Base-by-base conservation (phyloP, 495 filamentous ascomycete genomes). In the Penicillium lividum region DNA sequence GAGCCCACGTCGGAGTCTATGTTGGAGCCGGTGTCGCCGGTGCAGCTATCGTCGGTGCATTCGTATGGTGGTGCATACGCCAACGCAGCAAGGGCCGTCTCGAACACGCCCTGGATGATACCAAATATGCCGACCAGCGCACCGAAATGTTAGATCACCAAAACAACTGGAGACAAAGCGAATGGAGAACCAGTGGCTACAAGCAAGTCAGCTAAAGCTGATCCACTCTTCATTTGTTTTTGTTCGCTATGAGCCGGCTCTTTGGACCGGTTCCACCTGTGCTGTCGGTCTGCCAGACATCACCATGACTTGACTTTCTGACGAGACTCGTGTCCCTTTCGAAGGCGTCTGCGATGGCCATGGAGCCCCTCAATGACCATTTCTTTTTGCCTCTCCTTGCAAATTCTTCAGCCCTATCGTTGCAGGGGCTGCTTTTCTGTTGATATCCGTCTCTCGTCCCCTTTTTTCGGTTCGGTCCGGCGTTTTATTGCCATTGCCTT, bases 31-130 rank as follows among this genome's bases (percentile, higher is more conserved):
- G 75, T 10, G 84, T 73, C 0, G 84, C 73, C 15, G 81, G 82
- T 9, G 77, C 79, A 18, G 69, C 80, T n/a, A 58, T 80, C 9
- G 54, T 84, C 30, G 72, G 73, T 27, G 71, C 74, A 16, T 75
- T 84, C 52, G 51, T 76, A 8, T 77, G 88, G 61, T 86, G 83
- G 73, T 90, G 84, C 73, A 69, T 91, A 68, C 80, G 78, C 45
- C 88, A 91, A 68, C 81, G 89, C 50, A 79, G 84, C 44, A 76
- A 78, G 40, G 90, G 90, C 30, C 79, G 82, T 58, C 75, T 75
- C 28, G 89, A 92, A 66, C 80, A 82, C 29, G 80, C 79, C 50
- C 60, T 83, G 4, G 80, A 80, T 22, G 79, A 85, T 53, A 77
- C 81, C 54, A 75, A 77, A 45, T 80, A 74, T 56, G 73, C 83